phyloP scores from a whole-genome alignment of 2,329 filamentous ascomycete species.

The Aspergillus flavus region DNA sequence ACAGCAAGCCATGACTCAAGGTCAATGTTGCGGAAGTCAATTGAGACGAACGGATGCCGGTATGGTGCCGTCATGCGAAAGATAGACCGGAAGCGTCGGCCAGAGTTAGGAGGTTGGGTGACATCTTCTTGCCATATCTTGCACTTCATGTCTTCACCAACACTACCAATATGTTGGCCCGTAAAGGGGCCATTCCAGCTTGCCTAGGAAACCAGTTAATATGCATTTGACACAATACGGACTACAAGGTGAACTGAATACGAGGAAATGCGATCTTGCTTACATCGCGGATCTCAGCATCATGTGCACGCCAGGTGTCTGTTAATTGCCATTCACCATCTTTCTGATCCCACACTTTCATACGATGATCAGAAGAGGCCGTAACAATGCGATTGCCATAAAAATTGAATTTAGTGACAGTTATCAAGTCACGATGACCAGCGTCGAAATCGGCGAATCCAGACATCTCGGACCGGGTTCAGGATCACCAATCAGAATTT shows the following conservation, averaged over 20 bases:
- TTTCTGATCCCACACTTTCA: slow-evolving; percentile 83
- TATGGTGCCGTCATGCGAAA: slow-evolving; percentile 66
- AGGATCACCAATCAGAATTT: slow-evolving; percentile 15
- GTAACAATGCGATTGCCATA: slow-evolving; percentile 92
- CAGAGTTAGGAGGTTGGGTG: slow-evolving; percentile 70
- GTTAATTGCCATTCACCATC: slow-evolving; percentile 76
- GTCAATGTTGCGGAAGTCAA: slow-evolving; percentile 84
- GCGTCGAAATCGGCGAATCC: slow-evolving; percentile 48
- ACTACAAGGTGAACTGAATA: slow-evolving; percentile 18
- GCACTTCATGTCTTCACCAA: slow-evolving; percentile 86
- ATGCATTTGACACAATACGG: slow-evolving; percentile 19
- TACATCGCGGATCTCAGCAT: slow-evolving; percentile 87
- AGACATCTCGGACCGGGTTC: slow-evolving; percentile 35
- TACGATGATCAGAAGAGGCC: slow-evolving; percentile 86
- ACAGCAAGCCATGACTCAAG: slow-evolving; percentile 83
- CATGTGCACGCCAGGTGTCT: slow-evolving; percentile 88
- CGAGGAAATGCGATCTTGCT: slow-evolving; percentile 31
- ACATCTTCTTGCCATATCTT: slow-evolving; percentile 93
- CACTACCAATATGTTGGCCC: slow-evolving; percentile 83
- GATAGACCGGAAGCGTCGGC: slow-evolving; percentile 77
- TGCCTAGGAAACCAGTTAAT: slow-evolving; percentile 57
- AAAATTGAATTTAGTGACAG: slow-evolving; percentile 85
- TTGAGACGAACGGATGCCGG: slow-evolving; percentile 70
- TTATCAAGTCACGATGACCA: slow-evolving; percentile 66
- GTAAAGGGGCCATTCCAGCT: slow-evolving; percentile 92